Evolutionary conservation across 805 yeast genomes (phyloP), one percentile per base, ranked within the genome.

Genomic region (Candida chilensis): DNA sequence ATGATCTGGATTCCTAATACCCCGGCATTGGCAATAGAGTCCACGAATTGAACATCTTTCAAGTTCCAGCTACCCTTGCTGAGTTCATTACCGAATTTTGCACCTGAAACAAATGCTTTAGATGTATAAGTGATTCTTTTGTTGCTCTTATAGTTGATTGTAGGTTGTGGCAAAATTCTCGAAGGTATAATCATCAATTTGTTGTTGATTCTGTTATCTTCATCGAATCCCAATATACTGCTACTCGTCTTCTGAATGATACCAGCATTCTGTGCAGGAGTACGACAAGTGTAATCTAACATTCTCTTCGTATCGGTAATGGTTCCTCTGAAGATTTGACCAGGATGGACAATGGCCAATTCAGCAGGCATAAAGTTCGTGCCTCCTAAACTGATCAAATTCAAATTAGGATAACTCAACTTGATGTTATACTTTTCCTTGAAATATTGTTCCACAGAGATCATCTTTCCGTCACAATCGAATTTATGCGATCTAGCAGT

Each of bases 291-390:
- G 19, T 42, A 41, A 27, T 42, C 42, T 25, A 50, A 40, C 38
- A 50, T 45, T n/a, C 53, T 50, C 30, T 44, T 41, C 19, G 39
- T 38, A 28, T 48, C 54, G 13, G 38, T 31, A 12, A 50, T 24
- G 27, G 48, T 51, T 20, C 52, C 54, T n/a, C 36, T 44, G 17
- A 39, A 50, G 24, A 40, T 41, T 36, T 50, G 56, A 20, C 57
- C 55, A 8, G 46, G 44, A 19, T 38, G 35, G 25, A 52, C 36
- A 9, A 34, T 36, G 30, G 49, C 45, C 1, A 38, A 40, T 32
- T 50, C 57, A 35, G 49, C 39, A 16, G 56, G 56, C 30, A 52
- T 30, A 21, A 31, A 41, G 16, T 45, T 48, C 4, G 47, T 27
- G 17, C 49, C 50, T 24, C 51, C 51, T 20, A 46, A 28, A 32